Evolutionary conservation across 2,329 filamentous ascomycete genomes (phyloP), one percentile per base, ranked within the genome.

Genomic region (Lachnellula hyalina): DNA sequence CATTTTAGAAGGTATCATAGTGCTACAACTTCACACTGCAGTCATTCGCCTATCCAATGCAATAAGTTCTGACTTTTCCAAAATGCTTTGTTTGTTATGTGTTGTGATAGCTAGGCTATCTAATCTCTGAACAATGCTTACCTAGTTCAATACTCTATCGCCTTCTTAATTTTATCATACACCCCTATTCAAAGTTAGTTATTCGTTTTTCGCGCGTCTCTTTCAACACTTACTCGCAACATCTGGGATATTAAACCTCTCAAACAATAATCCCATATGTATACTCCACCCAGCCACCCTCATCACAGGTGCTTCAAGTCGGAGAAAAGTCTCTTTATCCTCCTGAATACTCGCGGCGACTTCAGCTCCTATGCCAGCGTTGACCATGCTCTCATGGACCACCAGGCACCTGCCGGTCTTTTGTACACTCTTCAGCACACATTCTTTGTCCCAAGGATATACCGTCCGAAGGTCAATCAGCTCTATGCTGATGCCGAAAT

Each of bases 331-430:
- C 28, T 78, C 78, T 44, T 66, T 65, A 51, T 71, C 68, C 57
- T 87, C 84, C 67, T 89, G 86, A 41, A 90, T 84, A 7, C 83
- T 86, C 2, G 85, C 84, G 11, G 86, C 85, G 5, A 90, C 80
- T 61, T 89, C 86, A 2, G 86, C 85, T 12, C 86, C 86, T 15
- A 89, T 82, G 17, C 86, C 86, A 12, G 84, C 84, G 65, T 88
- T 89, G 59, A 86, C 76, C 84, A 89, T 89, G 55, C 85, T 87
- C 68, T 90, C 86, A 66, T 90, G 86, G 1, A 89, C 86, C 1
- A 90, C 81, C 23, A 89, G 75, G 25, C 84, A 85, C 55, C 84
- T 73, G 0, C 86, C 86, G 0, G 86, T 90, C 71, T 86, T 89
- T 61, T 77, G 79, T 2, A 89, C 85, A 54, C 85, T 89, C 17